phyloP scores from a whole-genome alignment of 257 asterid genomes.

The Lycium barbarum region DNA sequence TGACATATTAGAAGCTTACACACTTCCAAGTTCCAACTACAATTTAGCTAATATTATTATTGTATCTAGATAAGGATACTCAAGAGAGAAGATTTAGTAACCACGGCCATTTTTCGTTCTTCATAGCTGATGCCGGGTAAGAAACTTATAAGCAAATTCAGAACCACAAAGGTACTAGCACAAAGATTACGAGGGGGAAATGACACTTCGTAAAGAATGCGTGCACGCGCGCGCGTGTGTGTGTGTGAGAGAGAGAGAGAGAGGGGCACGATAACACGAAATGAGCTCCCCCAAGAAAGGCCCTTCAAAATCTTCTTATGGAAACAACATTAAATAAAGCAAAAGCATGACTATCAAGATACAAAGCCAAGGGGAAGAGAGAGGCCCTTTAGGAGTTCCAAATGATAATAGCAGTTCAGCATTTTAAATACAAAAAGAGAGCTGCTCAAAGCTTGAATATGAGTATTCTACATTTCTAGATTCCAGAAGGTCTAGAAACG shows the following conservation, averaged over 20 bases:
- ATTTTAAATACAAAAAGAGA: too few relatives aligned
- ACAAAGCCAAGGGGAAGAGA: background rate
- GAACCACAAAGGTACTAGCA: background rate
- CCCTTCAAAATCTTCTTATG: background rate
- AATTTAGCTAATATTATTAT: slow-evolving; percentile 4
- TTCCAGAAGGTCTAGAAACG: background rate
- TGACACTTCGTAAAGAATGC: too few relatives aligned
- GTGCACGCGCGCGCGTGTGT: too few relatives aligned
- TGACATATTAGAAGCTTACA: background rate
- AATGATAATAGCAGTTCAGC: background rate
- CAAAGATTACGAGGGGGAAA: background rate
- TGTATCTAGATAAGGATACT: slow-evolving; percentile 18
- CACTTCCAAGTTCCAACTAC: background rate
- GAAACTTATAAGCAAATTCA: background rate
- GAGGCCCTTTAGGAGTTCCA: background rate
- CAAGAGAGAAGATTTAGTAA: background rate
- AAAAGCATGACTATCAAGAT: background rate
- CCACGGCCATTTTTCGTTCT: background rate
- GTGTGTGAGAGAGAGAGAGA: background rate
- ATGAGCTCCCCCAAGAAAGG: too few relatives aligned
- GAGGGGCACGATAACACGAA: too few relatives aligned
- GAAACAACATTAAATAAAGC: background rate
- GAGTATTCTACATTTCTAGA: background rate
- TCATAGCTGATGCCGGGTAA: background rate
- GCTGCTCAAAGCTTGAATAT: background rate